A percentile compares a stretch with the other conserved stretches of the same genome.
Evolutionary conservation across 352 stramenopile genomes (phyloP).

Genomic region (Globisporangium okanoganense): DNA sequence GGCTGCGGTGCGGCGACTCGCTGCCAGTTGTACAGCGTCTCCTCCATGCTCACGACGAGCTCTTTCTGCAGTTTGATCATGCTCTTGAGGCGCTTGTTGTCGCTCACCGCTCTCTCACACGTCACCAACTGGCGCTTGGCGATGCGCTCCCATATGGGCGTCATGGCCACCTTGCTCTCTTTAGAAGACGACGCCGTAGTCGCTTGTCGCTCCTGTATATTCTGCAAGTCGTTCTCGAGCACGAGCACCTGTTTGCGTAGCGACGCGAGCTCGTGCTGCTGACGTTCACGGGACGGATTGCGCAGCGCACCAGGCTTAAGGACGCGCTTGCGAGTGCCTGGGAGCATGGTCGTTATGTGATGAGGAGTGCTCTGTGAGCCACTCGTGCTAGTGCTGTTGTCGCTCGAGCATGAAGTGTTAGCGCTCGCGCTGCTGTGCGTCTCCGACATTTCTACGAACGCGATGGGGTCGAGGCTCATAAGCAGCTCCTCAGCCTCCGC

Average conservation of each 20-base stretch:
- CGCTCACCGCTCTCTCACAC: not conserved
- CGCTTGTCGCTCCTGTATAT: not conserved
- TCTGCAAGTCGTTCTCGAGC: conserved; percentile 19
- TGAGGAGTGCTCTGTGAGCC: not conserved
- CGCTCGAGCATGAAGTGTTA: not conserved
- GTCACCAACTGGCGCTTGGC: conserved; percentile 4
- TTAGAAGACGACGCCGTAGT: not conserved
- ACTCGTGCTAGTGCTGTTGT: not conserved
- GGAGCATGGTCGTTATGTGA: not conserved
- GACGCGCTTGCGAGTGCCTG: not conserved
- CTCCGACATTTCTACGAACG: not conserved
- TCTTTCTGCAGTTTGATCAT: conserved; percentile 7
- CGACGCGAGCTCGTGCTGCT: conserved; percentile 19
- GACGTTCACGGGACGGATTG: conserved; percentile 20
- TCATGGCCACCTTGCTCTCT: not conserved
- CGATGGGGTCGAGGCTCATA: not conserved
- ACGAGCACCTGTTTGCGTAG: conserved; percentile 20
- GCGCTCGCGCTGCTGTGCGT: too few relatives aligned
- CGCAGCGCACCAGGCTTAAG: conserved; percentile 11
- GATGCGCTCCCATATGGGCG: conserved; percentile 5
- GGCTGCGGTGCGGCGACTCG: not conserved
- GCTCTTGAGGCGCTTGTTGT: conserved; percentile 13
- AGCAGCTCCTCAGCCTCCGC: conserved; percentile 4
- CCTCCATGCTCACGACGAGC: conserved; percentile 5
- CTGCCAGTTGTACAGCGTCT: conserved; percentile 8